Evolutionary conservation across 495 filamentous ascomycete species (phyloP).

Genomic region (Saxispiralis lemnorum): DNA sequence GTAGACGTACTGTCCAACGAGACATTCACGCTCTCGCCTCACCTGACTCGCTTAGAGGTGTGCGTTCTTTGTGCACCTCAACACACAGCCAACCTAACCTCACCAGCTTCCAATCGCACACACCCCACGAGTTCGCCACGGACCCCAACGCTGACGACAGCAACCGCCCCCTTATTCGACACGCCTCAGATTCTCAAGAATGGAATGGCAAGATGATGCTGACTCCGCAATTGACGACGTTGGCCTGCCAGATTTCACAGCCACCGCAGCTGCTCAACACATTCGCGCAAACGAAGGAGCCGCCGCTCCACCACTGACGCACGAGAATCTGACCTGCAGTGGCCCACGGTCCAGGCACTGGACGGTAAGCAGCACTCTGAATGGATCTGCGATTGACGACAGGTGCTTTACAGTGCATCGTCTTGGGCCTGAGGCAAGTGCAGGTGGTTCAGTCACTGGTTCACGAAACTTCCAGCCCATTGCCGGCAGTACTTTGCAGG

Average conservation of each 20-base stretch:
- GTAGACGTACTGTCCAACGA: too few relatives aligned
- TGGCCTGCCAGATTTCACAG: background rate
- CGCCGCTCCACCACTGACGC: background rate
- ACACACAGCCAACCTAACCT: too few relatives aligned
- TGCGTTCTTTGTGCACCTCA: too few relatives aligned
- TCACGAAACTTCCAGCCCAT: too few relatives aligned
- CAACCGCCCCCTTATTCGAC: background rate
- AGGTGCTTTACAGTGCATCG: constrained; percentile 2
- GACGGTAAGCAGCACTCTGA: background rate
- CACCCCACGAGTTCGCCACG: too few relatives aligned
- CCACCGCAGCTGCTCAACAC: background rate
- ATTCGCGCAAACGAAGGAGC: background rate
- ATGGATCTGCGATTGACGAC: constrained; percentile 11
- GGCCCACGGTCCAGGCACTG: constrained; percentile 11
- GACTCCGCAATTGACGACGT: constrained; percentile 14
- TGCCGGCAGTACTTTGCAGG: too few relatives aligned
- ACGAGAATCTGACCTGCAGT: background rate
- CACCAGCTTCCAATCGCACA: too few relatives aligned
- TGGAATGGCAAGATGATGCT: background rate
- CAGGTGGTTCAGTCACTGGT: too few relatives aligned
- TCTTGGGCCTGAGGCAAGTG: background rate
- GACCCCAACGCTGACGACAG: too few relatives aligned
- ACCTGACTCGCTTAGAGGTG: too few relatives aligned
- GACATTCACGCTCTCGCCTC: too few relatives aligned
- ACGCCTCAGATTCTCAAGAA: background rate